A percentile compares a stretch with the other conserved stretches of the same genome.
Evolutionary conservation across 2,329 filamentous ascomycete species (phyloP).

Genomic region (Mycosphaerella sp.): DNA sequence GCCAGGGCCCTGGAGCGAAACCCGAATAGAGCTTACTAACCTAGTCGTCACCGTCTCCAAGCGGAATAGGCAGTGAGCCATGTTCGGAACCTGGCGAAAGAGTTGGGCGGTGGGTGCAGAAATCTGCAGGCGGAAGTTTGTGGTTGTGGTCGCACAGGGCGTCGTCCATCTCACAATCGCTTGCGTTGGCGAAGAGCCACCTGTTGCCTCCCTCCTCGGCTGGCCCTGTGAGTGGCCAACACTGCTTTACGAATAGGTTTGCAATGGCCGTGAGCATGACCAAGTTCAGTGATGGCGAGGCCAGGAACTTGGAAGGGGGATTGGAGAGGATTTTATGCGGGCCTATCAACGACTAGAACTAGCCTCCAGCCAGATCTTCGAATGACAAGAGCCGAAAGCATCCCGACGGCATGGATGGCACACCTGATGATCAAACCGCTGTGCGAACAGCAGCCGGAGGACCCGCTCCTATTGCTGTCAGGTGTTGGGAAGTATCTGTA

Average conservation of each 20-base stretch:
- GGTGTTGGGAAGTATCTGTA: background rate
- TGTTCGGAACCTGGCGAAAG: background rate
- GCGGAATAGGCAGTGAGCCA: background rate
- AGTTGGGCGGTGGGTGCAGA: background rate
- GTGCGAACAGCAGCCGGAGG: background rate
- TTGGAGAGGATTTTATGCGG: background rate
- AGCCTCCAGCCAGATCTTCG: background rate
- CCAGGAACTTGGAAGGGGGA: background rate
- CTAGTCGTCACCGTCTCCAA: background rate
- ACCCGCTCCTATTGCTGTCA: background rate
- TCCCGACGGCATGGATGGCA: background rate
- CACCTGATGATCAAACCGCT: background rate
- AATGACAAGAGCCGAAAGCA: background rate
- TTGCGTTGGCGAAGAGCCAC: background rate
- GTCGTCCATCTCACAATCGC: slow-evolving; percentile 3
- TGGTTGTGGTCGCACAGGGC: background rate
- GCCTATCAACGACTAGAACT: background rate
- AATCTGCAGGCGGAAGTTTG: background rate
- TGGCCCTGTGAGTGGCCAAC: background rate
- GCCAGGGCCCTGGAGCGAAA: background rate
- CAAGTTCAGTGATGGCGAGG: background rate
- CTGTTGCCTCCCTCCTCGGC: background rate
- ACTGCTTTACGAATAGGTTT: background rate
- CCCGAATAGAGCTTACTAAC: background rate
- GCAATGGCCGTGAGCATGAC: background rate